Conservation (phyloP, 176 grass and related monocot species). For the Lolium perenne region DNA sequence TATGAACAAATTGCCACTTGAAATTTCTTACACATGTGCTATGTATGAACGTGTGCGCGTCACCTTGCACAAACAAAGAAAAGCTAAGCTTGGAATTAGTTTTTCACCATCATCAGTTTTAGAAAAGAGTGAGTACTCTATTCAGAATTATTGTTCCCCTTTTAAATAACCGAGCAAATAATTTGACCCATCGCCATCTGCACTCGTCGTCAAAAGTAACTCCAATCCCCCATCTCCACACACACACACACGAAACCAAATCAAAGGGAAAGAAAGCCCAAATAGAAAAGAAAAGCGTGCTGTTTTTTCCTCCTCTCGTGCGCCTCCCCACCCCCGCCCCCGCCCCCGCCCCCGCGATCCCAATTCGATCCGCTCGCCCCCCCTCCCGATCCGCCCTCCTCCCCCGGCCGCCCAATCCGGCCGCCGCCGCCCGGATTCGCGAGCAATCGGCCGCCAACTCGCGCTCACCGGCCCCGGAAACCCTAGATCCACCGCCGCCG, state of each 20-base stretch:
- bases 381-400: conserved; percentile 47
- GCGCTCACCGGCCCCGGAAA: conserved; percentile 37
- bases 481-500: conserved; percentile 57
- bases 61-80: background rate
- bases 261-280: conserved; percentile 2
- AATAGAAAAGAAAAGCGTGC: conserved; percentile 59
- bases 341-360: conserved; percentile 47
- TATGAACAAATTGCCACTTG: background rate
- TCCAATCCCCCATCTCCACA: background rate
- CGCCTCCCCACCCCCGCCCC: conserved; percentile 31
- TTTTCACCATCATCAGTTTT: background rate
- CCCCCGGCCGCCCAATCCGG: conserved; percentile 14
- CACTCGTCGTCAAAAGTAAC: conserved; percentile 37
- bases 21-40: background rate
- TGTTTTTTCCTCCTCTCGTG: conserved; percentile 60
- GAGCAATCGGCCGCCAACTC: conserved; percentile 30
- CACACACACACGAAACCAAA: conserved; percentile 41
- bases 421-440: conserved; percentile 41
- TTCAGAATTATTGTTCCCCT: background rate
- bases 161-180: background rate
- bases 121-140: background rate
- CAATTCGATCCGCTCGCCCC: conserved; percentile 55
- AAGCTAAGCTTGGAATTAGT: background rate
- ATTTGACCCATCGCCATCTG: conserved; percentile 5
- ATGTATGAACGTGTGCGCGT: background rate